Evolutionary conservation across 495 filamentous ascomycete genomes (phyloP).

Genomic region (Hypoxylon cercidicola): DNA sequence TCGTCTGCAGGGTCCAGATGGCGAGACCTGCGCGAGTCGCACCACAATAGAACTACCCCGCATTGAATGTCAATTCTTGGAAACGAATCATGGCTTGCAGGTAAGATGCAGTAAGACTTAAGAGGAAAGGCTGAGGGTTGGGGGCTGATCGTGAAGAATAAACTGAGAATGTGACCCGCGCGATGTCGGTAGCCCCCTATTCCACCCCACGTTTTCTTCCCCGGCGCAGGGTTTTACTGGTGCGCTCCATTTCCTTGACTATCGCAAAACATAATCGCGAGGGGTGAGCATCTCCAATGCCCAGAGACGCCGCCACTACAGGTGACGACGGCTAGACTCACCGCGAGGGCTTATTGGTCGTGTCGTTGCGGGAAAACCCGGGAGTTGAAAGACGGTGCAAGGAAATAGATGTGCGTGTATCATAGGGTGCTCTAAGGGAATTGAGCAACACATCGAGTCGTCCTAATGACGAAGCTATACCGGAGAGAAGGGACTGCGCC

Average conservation of each 20-base stretch:
- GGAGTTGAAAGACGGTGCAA: constrained; percentile 16
- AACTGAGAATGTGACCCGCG: constrained; percentile 32
- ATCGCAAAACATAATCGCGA: constrained; percentile 41
- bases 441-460: constrained; percentile 9
- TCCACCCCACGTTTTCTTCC: constrained; percentile 34
- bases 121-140: constrained; percentile 40
- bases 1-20: constrained; percentile 23
- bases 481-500: no score
- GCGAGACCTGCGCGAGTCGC: constrained; percentile 24
- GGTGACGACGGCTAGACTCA: constrained; percentile 12
- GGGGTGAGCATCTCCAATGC: constrained; percentile 17
- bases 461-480: constrained; percentile 3
- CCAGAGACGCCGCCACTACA: constrained; percentile 7
- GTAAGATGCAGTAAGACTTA: constrained; percentile 35
- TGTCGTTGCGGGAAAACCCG: constrained; percentile 20
- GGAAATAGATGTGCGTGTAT: background rate
- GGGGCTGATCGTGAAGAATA: constrained; percentile 42
- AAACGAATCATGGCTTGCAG: constrained; percentile 37
- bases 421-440: background rate
- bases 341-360: constrained; percentile 20
- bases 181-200: constrained; percentile 28
- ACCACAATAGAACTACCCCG: constrained; percentile 39
- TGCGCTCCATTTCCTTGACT: constrained; percentile 38
- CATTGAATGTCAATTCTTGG: constrained; percentile 25
- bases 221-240: constrained; percentile 29